Evolutionary conservation across 345 rosid species (phyloP).

Genomic region (Lumnitzera racemosa): DNA sequence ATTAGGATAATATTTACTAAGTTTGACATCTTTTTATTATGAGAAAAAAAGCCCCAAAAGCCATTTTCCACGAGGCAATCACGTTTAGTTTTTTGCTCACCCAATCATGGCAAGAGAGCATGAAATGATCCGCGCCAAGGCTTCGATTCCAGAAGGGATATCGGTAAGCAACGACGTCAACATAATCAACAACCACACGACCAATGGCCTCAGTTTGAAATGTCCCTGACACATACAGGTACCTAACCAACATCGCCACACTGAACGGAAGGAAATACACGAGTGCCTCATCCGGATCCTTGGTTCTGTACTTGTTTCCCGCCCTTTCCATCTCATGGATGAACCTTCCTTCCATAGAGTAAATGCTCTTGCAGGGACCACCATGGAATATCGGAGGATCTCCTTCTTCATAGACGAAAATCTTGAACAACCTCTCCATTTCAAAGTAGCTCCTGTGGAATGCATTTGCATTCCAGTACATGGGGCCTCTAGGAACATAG

Average conservation of each 20-base stretch:
- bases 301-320: conserved; percentile 27
- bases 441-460: conserved; percentile 37
- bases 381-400: conserved; percentile 27
- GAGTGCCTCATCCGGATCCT: conserved; percentile 45
- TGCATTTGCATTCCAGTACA: conserved; percentile 34
- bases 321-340: conserved; percentile 26
- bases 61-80: background rate
- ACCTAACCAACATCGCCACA: conserved; percentile 55
- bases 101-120: conserved; percentile 87
- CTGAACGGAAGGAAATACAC: conserved; percentile 70
- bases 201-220: conserved; percentile 34
- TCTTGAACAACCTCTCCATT: conserved; percentile 34
- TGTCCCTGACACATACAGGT: conserved; percentile 32
- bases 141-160: conserved; percentile 72
- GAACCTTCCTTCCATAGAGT: conserved; percentile 29
- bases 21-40: too few species aligned
- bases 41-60: too few species aligned
- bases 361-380: conserved; percentile 33
- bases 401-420: conserved; percentile 32
- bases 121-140: conserved; percentile 69
- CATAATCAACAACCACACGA: conserved; percentile 40
- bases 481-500: conserved; percentile 29
- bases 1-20: too few species aligned
- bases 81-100: conserved; percentile 15
- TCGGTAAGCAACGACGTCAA: conserved; percentile 32